Evolutionary conservation across 1,284 basidiomycete genomes (phyloP), one percentile per base, ranked within the genome.

Genomic region (Tilletiopsis washingtonensis): DNA sequence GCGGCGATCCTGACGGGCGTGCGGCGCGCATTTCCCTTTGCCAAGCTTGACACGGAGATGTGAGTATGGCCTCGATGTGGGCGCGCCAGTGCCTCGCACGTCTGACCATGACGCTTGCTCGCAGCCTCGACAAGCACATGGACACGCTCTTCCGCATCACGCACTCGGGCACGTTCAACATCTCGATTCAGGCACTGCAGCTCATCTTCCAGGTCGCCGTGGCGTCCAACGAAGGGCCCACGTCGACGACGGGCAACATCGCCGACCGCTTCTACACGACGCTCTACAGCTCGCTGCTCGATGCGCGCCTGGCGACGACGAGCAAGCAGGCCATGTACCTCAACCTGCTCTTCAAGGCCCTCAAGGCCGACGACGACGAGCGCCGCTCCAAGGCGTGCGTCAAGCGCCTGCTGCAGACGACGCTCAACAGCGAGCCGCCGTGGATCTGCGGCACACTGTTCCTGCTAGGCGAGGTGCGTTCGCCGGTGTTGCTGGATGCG

Each of bases 241-340:
- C 39, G 58, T 53, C 14, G 12, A 20, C 7, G 17, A 78, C 29
- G 9, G 39, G 7, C 20, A 36, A 81, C 3, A 75, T 84, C 14
- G 53, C 55, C 11, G 61, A 66, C 36, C 81, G 94, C 29, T 99
- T 90, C 77, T 96, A 91, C 76, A 83, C 90, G 42, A 84, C 88
- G 0, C 77, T 99, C 0, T 98, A 98, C 70, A 82, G 84, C 25
- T 91, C 89, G 1, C 77, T 98, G 5, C 81, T 86, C 32, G 93
- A 99, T 67, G 77, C 78, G 0, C 83, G 94, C 11, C 79, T 99
- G 4, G 79, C 83, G 15, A 79, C 80, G 1, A 90, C 90, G 15
- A 88, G 86, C 25, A 97, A 98, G 73, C 91, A 97, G 74, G 89
- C 91, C 6, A 88, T 98, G 84, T 98, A 96, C 74, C 81, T 99